A percentile compares a stretch with the other conserved stretches of the same genome.
phyloP scores from a whole-genome alignment of 441 rosid species.

The Adansonia rubrostipa region DNA sequence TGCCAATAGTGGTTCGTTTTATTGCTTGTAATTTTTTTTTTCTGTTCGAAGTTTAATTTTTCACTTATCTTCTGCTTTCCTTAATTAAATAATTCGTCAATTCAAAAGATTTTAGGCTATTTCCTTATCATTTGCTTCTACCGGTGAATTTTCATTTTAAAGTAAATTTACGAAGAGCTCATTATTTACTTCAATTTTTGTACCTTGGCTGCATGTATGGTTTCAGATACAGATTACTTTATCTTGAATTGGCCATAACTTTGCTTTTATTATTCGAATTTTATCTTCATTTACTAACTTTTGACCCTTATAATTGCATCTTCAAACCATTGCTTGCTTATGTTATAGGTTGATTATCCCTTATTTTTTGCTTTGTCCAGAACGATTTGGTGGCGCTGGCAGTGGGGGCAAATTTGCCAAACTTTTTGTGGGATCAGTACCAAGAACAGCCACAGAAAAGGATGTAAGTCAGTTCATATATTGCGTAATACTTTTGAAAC shows the following conservation, averaged over 20 bases:
- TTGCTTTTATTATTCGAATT: neutral
- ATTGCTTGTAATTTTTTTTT: neutral
- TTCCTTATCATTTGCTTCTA: conserved; percentile 5
- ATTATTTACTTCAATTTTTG: neutral
- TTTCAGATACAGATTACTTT: neutral
- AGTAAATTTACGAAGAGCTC: neutral
- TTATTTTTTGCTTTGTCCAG: conserved; percentile 42
- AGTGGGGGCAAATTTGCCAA: conserved; percentile 75
- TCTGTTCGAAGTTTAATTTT: conserved; percentile 17
- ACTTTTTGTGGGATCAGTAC: conserved; percentile 99
- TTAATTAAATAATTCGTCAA: neutral
- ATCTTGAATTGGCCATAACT: neutral
- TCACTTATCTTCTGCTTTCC: conserved; percentile 1
- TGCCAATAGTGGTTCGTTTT: conserved; percentile 42
- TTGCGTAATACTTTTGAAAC: conserved; percentile 17
- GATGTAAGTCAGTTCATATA: conserved; percentile 66
- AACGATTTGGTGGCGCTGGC: conserved; percentile 50
- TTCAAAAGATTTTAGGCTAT: neutral
- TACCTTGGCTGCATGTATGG: neutral
- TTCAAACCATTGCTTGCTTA: neutral
- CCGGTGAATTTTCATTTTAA: neutral
- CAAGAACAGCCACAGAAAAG: conserved; percentile 80
- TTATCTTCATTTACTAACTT: neutral
- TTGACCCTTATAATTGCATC: neutral
- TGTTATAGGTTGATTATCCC: neutral